Evolutionary conservation across 345 rosid species (phyloP), one percentile per base, ranked within the genome.

Genomic region (Aquilaria sinensis): DNA sequence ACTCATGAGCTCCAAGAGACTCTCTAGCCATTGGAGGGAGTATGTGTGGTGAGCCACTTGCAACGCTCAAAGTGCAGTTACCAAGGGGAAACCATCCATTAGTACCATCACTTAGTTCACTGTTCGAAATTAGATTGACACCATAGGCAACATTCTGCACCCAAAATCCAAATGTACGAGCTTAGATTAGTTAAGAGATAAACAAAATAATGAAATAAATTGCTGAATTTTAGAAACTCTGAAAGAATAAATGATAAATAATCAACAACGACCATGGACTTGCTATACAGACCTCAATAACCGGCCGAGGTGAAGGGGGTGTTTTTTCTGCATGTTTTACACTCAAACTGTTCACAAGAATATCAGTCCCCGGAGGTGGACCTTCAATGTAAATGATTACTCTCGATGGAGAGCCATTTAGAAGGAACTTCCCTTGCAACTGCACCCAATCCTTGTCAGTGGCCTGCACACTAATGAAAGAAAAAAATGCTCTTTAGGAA

Each of bases 81-180:
- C 99, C 99, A 15, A 94, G 92, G 47, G 95, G 85, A 75, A 88
- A 94, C 99, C 99, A 94, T n/a, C 86, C 84, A 56, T 81, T 77
- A 58, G 83, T 85, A 49, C 81, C 81, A 34, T 78, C 78, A 32
- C 47, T 72, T 49, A 90, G 80, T 65, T 82, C 77, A 71, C 92
- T 86, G 72, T 94, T 94, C 30, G 77, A 69, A 55, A 94, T 74
- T 69, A 90, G 78, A 65, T 88, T 94, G 67, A 80, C 75, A 61
- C 97, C 97, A 47, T 74, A 85, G 60, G 77, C 82, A 50, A 89
- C 86, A 75, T 80, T 75, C 99, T 94, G 75, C 70, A 53, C 52
- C 58, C 50, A 62, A 11, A 61, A 61, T 31, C 9, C 11, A 51
- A 4, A 41, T 34, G 63, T 37, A 30, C 45, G 50, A 61, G 33